Base-by-base conservation (phyloP, 1,284 basidiomycete species). In the Heliocybe sulcata region DNA sequence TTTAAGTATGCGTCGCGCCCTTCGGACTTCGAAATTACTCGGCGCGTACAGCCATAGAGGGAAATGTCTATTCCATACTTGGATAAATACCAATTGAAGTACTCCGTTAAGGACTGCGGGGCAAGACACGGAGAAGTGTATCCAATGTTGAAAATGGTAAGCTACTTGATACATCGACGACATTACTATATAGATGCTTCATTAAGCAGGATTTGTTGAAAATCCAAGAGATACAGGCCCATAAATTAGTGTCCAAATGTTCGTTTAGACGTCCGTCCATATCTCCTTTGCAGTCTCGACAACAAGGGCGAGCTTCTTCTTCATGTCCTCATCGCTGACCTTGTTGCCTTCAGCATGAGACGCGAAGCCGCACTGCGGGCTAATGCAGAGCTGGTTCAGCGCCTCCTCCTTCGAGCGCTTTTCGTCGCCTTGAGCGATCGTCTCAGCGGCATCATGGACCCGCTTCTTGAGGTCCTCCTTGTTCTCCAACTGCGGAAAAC, bases 321-420 rank as follows among this genome's bases (percentile, higher is more conserved):
- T 73, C 64, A 67, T 60, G 48, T 83, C 80, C 59, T 80, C 73
- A 63, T 80, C 76, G 9, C 77, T 78, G 50, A 86, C 68, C 11
- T 73, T 73, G 63, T 86, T 87, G 0, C 85, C 85, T 57, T 86
- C 79, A 63, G 81, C 79, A 35, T 84, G 82, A 1, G 80, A 82
- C 20, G 85, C 82, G 63, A 90, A 90, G 2, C 87, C 89, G 59
- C 88, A 90, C 67, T 90, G 88, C 1, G 86, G 80, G 55, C 82
- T 84, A 63, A 90, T 80, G 55, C 77, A 80, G 23, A 90, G 72
- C 82, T 85, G 83, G 62, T 81, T 76, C 55, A 87, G 59, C 6
- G 83, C 84, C 54, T 72, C 73, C 61, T 79, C 78, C 55, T 73
- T 71, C 20, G 77, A 71, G 51, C 85, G 77, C 59, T 75, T 71